Base-by-base conservation (phyloP, 306 rosid genomes). In the Vicia sativa region DNA sequence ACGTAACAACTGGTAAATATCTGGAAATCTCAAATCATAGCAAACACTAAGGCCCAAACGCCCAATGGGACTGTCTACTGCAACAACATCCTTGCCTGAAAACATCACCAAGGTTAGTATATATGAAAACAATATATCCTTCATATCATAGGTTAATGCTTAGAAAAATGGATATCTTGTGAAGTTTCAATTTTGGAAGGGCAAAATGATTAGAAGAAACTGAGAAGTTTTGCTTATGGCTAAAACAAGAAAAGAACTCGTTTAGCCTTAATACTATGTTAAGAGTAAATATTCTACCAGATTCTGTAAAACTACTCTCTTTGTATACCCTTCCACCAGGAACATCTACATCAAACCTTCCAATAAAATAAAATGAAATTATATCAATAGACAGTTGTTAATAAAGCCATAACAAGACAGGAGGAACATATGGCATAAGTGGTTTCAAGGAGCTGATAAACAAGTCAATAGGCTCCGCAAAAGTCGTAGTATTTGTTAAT, bases 21-120 rank as follows among this genome's bases (percentile, higher is more conserved):
- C 99, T 18, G 97, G 99, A 72, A 93, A 93, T 81, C 99, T 90
- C 79, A 93, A 82, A 79, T 93, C 99, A 76, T 93, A 93, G 87
- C 99, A 93, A 73, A 88, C 92, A 16, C 87, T 85, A 59, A 90
- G 88, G 69, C 99, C 99, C 84, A 93, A 72, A 39, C 90, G 87
- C 34, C 99, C 99, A 60, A 88, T 35, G 18, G 99, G 97, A 79
- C 97, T 93, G 74, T 86, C 96, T 68, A 84, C 78, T 16, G 96
- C 87, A 45, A 93, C 90, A 62, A 86, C 49, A 58, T 93, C 86
- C 86, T 83, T 78, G 63, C 99, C 99, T 93, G 79, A 26, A 73
- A 71, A 60, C 68, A 76, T 26, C 41, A 77, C 39, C 69, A 74
- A 67, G 43, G 74, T 7, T 7, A 73, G 16, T 53, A 66, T 38